Evolutionary conservation across 192 early-diverging fungal species (phyloP).

Genomic region (Coemansia sp.): DNA sequence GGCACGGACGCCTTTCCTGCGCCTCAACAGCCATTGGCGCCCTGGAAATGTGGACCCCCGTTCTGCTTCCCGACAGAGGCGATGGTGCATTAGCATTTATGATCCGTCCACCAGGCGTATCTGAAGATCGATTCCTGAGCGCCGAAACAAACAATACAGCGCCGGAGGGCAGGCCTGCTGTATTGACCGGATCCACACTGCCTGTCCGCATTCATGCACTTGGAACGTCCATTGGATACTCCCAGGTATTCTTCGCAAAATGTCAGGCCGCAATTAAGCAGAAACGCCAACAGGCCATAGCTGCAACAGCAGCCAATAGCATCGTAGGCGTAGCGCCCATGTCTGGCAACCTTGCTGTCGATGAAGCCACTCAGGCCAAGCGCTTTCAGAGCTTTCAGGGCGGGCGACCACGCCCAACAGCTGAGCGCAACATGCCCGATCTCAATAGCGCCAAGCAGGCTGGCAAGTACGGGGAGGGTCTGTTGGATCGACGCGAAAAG

Average conservation of each 20-base stretch:
- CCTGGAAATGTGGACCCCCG: conserved; percentile 46
- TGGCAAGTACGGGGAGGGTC: conserved; percentile 5
- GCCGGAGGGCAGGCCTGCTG: background rate
- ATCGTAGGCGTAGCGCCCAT: background rate
- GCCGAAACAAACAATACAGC: conserved; percentile 4
- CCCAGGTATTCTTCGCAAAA: conserved; percentile 2
- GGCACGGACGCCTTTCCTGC: conserved; percentile 16
- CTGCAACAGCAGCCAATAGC: background rate
- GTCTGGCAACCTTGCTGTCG: background rate
- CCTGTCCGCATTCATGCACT: background rate
- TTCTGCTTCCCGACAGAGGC: conserved; percentile 33
- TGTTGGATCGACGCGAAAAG: conserved; percentile 20
- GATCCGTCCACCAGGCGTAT: conserved; percentile 18
- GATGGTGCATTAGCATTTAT: conserved; percentile 39
- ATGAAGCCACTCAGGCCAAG: conserved; percentile 4
- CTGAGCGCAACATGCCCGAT: background rate
- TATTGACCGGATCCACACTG: background rate
- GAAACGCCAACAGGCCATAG: background rate
- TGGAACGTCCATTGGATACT: background rate
- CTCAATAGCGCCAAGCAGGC: background rate
- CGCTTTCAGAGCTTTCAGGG: conserved; percentile 17
- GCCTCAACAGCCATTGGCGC: conserved; percentile 31
- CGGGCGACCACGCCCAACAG: background rate
- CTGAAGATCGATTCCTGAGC: conserved; percentile 18
- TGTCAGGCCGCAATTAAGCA: background rate